Base-by-base conservation (phyloP, 2,329 filamentous ascomycete species). In the Xylariaceae sp. region DNA sequence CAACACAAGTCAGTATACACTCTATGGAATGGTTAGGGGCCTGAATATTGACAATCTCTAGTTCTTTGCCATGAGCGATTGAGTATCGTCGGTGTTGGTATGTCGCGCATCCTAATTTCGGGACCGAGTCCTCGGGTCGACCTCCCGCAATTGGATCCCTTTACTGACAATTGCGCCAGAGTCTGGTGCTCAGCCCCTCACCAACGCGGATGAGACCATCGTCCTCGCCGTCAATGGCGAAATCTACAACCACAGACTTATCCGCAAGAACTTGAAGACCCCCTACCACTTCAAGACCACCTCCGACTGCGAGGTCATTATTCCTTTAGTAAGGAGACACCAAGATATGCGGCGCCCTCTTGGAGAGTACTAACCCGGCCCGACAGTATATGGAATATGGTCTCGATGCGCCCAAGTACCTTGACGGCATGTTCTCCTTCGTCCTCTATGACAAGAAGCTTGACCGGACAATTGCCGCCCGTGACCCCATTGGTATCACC, bases 351-450 rank as follows among this genome's bases (percentile, higher is more conserved):
- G 23, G 23, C 23, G 23, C 44, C 15, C 7, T 34, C n/a, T 2
- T 9, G 13, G 30, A 17, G 37, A 44, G 48, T 44, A 30, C 63
- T 69, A 59, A 63, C 56, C 13, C 11, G 10, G 13, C n/a, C 5
- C 9, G 48, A 11, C 60, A 96, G 90, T 99, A 99, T 75, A 84
- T 92, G 79, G 87, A 97, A 77, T 85, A 95, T 83, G 94, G 87
- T 71, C 82, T 95, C 68, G 92, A 97, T 72, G 91, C 93, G 60
- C 92, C 94, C 63, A 94, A 93, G 77, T 82, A 91, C 76, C 86
- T 99, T 68, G 94, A 99, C 75, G 94, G 94, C 80, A 99, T 99
- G 94, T 99, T 99, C 84, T 97, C 93, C 13, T 99, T 95, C 79
- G 92, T 99, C 58, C 84, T 99, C 56, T 96, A 96, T 78, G 94